Evolutionary conservation across 2,329 filamentous ascomycete species (phyloP).

Genomic region (Sclerotinia spermophila): DNA sequence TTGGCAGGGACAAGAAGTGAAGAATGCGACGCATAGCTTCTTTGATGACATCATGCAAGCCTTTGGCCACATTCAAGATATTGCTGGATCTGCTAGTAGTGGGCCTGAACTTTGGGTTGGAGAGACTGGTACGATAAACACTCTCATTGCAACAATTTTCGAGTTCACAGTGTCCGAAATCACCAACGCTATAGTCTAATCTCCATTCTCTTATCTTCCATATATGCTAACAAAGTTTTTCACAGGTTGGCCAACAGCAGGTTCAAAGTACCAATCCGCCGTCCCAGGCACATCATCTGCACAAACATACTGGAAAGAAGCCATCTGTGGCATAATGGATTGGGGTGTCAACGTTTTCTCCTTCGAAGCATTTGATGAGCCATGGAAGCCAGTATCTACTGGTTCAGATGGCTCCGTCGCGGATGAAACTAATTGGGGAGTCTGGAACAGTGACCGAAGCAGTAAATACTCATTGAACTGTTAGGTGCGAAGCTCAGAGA

Average conservation of each 20-base stretch:
- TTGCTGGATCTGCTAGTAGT: constrained; percentile 49
- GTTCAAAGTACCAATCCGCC: constrained; percentile 58
- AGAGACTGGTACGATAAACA: constrained; percentile 49
- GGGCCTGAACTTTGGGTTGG: constrained; percentile 65
- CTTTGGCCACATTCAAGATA: constrained; percentile 56
- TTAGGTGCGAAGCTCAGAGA: constrained; percentile 9
- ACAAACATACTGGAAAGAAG: constrained; percentile 56
- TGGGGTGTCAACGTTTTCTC: constrained; percentile 69
- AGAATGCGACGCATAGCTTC: constrained; percentile 56
- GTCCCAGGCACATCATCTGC: constrained; percentile 58
- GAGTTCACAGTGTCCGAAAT: background rate
- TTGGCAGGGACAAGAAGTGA: constrained; percentile 62
- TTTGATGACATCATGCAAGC: constrained; percentile 65
- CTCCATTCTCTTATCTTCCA: background rate
- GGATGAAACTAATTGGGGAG: constrained; percentile 68
- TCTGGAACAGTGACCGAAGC: constrained; percentile 57
- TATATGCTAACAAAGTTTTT: background rate
- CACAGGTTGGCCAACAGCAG: constrained; percentile 58
- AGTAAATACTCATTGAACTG: constrained; percentile 46
- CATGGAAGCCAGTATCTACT: constrained; percentile 62
- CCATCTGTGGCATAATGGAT: constrained; percentile 59
- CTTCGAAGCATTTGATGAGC: constrained; percentile 72
- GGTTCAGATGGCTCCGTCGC: constrained; percentile 59
- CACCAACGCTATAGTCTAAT: background rate
- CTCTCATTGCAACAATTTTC: background rate